These are phyloP conservation scores for Pseudopyricularia javanii DNA, from an alignment of 2,329 filamentous ascomycete genomes.

Conservation along the genomic window DNA sequence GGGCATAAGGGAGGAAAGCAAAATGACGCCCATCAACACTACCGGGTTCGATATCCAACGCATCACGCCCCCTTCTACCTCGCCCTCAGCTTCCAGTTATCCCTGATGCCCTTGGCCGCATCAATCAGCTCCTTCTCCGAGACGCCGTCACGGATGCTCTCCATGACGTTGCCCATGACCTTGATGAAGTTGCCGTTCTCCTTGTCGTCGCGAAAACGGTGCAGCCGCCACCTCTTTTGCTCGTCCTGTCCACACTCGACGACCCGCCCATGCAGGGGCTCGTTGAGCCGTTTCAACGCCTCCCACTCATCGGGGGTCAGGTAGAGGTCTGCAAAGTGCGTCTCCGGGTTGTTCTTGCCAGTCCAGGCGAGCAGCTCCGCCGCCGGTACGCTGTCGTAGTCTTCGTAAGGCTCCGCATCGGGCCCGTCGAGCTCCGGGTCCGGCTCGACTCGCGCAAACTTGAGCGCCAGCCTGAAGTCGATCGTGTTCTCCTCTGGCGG, in stretches of 20 bases:
- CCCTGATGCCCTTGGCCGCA: slow-evolving; percentile 58
- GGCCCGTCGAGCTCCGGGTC: slow-evolving; percentile 50
- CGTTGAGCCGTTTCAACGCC: slow-evolving; percentile 55
- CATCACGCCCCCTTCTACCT: slow-evolving; percentile 14
- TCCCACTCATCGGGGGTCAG: slow-evolving; percentile 76
- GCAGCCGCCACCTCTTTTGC: slow-evolving; percentile 67
- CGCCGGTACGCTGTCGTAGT: slow-evolving; percentile 71
- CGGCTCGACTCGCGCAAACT: slow-evolving; percentile 61
- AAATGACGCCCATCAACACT: background rate
- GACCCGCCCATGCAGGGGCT: slow-evolving; percentile 75
- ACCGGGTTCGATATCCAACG: background rate
- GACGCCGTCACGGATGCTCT: slow-evolving; percentile 80
- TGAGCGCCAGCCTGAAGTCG: slow-evolving; percentile 72
- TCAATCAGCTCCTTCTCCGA: slow-evolving; percentile 68
- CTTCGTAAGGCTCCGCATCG: slow-evolving; percentile 53
- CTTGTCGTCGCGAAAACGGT: slow-evolving; percentile 90
- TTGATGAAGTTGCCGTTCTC: slow-evolving; percentile 76
- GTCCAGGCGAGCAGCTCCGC: slow-evolving; percentile 55
- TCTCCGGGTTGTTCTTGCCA: slow-evolving; percentile 47
- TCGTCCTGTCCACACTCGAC: slow-evolving; percentile 82
- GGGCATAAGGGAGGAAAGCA: background rate
- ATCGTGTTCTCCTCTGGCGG: slow-evolving; percentile 89
- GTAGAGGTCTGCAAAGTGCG: slow-evolving; percentile 53
- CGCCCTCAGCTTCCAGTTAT: slow-evolving; percentile 62
- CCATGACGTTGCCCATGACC: slow-evolving; percentile 74